Percentiles rank a stretch among this genome's conserved stretches.
Conservation (phyloP, 441 rosid species). For the Populus hybrid region DNA sequence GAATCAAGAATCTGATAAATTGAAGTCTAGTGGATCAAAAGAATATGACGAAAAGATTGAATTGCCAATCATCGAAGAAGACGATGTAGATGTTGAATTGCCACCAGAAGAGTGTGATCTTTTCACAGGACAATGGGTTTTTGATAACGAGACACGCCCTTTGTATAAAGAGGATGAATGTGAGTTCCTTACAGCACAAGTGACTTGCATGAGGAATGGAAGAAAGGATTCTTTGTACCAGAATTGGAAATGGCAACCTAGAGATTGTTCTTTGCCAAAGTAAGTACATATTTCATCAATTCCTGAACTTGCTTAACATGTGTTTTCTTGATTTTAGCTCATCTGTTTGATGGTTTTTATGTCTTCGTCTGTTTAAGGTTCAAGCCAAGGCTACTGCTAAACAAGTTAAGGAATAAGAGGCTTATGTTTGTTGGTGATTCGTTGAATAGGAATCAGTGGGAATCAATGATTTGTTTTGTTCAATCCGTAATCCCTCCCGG, state of each 20-base stretch:
- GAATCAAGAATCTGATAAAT: background rate
- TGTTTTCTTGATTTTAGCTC: background rate
- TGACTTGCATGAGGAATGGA: conserved; percentile 84
- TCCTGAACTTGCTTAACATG: background rate
- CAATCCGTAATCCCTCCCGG: conserved; percentile 71
- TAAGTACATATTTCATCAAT: conserved; percentile 10
- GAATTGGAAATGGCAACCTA: conserved; percentile 92
- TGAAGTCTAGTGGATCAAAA: background rate
- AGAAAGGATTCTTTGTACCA: conserved; percentile 74
- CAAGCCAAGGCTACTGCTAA: conserved; percentile 59
- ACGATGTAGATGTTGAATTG: conserved; percentile 44
- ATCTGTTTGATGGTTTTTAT: background rate
- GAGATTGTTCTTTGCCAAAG: conserved; percentile 75
- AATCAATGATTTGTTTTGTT: conserved; percentile 89
- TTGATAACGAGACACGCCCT: conserved; percentile 60
- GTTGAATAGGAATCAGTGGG: conserved; percentile 88
- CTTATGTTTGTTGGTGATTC: conserved; percentile 97
- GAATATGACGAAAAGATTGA: conserved; percentile 26
- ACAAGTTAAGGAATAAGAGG: conserved; percentile 85
- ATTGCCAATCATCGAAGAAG: conserved; percentile 33
- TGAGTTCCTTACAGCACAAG: conserved; percentile 76
- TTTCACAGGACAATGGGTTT: conserved; percentile 75
- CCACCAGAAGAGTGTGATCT: conserved; percentile 79
- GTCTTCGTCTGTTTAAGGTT: conserved; percentile 37
- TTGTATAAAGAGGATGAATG: conserved; percentile 79